A percentile compares a stretch with the other conserved stretches of the same genome.
Evolutionary conservation across 2,329 filamentous ascomycete species (phyloP).

Genomic region (Knufia fluminis): DNA sequence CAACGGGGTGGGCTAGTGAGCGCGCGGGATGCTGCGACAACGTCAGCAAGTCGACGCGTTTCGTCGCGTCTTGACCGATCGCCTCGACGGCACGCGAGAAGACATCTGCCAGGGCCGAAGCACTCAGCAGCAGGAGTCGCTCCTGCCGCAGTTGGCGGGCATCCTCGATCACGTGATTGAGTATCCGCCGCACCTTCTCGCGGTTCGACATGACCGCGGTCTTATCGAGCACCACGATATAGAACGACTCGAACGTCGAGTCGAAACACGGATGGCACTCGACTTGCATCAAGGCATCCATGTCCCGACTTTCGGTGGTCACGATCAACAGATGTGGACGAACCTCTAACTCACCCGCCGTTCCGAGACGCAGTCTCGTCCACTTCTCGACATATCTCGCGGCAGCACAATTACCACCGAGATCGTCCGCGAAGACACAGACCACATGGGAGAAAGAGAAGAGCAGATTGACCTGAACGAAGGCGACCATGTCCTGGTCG

Average conservation of each 20-base stretch:
- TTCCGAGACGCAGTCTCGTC: not conserved
- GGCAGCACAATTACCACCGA: constrained; percentile 5
- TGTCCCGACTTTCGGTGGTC: not conserved
- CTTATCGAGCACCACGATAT: not conserved
- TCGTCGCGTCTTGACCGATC: not conserved
- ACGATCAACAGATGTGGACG: constrained; percentile 6
- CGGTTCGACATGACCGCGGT: not conserved
- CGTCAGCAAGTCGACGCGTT: not conserved
- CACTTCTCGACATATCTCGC: constrained; percentile 4
- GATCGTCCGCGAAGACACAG: constrained; percentile 9
- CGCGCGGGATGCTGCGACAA: not conserved
- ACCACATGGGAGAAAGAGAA: constrained; percentile 7
- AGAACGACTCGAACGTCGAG: constrained; percentile 4
- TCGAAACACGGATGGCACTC: not conserved
- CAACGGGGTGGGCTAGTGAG: not conserved
- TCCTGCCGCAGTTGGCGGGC: not conserved
- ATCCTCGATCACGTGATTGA: constrained; percentile 1
- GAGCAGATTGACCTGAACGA: constrained; percentile 6
- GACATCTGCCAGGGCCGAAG: not conserved
- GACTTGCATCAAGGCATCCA: constrained; percentile 1
- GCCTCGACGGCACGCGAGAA: not conserved
- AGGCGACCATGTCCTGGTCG: constrained; percentile 1
- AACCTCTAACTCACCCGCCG: not conserved
- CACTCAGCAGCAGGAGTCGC: not conserved
- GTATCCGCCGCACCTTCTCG: not conserved